phyloP scores from a whole-genome alignment of 306 rosid genomes.

The cucumber (Cucumis sativus) region DNA sequence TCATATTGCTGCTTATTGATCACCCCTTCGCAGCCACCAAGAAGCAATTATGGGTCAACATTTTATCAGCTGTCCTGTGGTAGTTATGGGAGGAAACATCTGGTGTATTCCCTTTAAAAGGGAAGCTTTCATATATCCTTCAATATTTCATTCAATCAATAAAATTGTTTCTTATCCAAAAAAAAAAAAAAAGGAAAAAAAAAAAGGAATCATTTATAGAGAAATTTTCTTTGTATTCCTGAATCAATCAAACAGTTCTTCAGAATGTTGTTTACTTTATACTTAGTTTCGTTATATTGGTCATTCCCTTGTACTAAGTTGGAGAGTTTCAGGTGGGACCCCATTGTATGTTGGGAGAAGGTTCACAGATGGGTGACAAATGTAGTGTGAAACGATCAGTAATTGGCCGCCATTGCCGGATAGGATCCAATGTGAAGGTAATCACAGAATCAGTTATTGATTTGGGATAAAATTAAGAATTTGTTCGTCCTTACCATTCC shows the following conservation, averaged over 20 bases:
- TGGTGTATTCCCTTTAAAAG: too few species aligned
- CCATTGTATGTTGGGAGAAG: slow-evolving; percentile 98
- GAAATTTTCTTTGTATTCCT: neutral
- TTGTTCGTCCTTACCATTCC: neutral
- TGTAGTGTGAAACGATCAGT: slow-evolving; percentile 96
- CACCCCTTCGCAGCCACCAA: too few species aligned
- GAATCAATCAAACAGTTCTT: neutral
- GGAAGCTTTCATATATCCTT: too few species aligned
- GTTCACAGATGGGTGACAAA: slow-evolving; percentile 92
- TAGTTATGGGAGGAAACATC: too few species aligned
- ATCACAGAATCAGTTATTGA: neutral
- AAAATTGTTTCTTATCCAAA: too few species aligned
- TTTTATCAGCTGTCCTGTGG: too few species aligned
- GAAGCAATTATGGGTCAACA: too few species aligned
- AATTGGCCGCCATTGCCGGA: slow-evolving; percentile 97
- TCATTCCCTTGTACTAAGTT: slow-evolving; percentile 10
- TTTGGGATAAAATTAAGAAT: neutral
- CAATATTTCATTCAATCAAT: too few species aligned
- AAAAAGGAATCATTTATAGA: neutral
- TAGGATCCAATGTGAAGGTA: slow-evolving; percentile 96
- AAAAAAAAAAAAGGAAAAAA: too few species aligned
- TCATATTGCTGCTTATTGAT: too few species aligned
- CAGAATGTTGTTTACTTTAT: neutral
- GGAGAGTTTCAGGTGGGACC: slow-evolving; percentile 76
- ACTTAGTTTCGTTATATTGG: slow-evolving; percentile 9